Conservation (phyloP, 2,329 filamentous ascomycete species). For the Coniochaeta sp. region DNA sequence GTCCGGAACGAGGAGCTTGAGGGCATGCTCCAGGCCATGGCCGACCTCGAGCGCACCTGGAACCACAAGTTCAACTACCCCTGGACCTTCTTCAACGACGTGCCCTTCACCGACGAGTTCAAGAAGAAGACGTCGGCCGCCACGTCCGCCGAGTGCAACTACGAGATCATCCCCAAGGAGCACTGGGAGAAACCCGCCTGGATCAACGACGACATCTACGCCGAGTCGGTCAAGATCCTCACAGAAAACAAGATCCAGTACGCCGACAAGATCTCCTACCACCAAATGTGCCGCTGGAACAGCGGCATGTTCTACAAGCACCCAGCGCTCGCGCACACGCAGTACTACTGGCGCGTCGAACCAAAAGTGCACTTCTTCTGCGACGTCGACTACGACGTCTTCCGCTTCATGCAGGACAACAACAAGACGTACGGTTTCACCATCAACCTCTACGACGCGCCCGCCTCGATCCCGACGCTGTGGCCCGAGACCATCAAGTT, state of each 20-base stretch:
- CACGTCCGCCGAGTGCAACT: slow-evolving; percentile 83
- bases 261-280: slow-evolving; percentile 80
- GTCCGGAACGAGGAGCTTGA: slow-evolving; percentile 87
- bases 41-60: slow-evolving; percentile 88
- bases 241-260: slow-evolving; percentile 86
- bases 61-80: slow-evolving; percentile 99
- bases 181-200: slow-evolving; percentile 90
- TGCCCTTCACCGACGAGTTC: slow-evolving; percentile 89
- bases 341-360: slow-evolving; percentile 98
- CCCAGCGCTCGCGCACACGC: slow-evolving; percentile 70
- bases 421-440: slow-evolving; percentile 99
- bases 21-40: slow-evolving; percentile 82
- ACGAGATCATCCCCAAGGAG: slow-evolving; percentile 85
- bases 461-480: slow-evolving; percentile 74
- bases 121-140: slow-evolving; percentile 71
- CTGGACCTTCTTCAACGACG: slow-evolving; percentile 98
- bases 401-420: slow-evolving; percentile 94
- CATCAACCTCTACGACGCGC: slow-evolving; percentile 91
- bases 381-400: slow-evolving; percentile 96
- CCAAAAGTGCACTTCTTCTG: slow-evolving; percentile 99
- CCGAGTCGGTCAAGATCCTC: slow-evolving; percentile 76
- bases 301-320: slow-evolving; percentile 97
- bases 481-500: slow-evolving; percentile 98
- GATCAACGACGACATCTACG: slow-evolving; percentile 84
- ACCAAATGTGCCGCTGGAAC: slow-evolving; percentile 99